Percentiles rank a stretch among this genome's conserved stretches.
Evolutionary conservation across 1,139 yeast species (phyloP).

Genomic region (Geotrichum bryndzae): DNA sequence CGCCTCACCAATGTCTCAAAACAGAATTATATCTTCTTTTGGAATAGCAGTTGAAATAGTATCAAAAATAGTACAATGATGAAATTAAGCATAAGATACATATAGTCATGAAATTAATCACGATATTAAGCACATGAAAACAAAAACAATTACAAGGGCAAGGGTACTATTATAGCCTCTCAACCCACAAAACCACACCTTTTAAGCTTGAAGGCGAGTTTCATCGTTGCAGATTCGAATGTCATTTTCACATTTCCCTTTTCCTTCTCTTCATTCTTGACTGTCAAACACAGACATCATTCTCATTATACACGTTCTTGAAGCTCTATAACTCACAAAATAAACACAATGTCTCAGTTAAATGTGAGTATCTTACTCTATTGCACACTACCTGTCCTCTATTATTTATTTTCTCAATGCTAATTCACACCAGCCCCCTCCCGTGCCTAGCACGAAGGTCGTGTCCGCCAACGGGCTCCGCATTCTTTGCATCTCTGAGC

Average conservation of each 20-base stretch:
- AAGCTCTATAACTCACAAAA: no score
- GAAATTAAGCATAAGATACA: not conserved
- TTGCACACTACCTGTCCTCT: no score
- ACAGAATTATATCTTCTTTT: not conserved
- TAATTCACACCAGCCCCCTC: not conserved
- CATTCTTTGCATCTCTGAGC: conserved; percentile 51
- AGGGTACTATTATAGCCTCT: not conserved
- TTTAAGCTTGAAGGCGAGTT: not conserved
- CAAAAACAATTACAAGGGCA: not conserved
- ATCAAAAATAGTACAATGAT: not conserved
- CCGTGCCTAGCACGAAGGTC: conserved; percentile 4
- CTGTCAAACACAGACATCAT: not conserved
- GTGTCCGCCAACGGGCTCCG: conserved; percentile 32
- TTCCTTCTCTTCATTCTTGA: not conserved
- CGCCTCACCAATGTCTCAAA: not conserved
- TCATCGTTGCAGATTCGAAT: not conserved
- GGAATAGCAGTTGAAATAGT: not conserved
- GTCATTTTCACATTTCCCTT: not conserved
- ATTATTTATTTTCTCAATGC: not conserved
- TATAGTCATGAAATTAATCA: not conserved
- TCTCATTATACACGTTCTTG: not conserved
- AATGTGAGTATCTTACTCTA: not conserved
- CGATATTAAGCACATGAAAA: not conserved
- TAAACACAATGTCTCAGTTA: not conserved
- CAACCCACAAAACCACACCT: not conserved